Evolutionary conservation across 805 yeast species (phyloP).

Genomic region (Saturnispora gosingensis): DNA sequence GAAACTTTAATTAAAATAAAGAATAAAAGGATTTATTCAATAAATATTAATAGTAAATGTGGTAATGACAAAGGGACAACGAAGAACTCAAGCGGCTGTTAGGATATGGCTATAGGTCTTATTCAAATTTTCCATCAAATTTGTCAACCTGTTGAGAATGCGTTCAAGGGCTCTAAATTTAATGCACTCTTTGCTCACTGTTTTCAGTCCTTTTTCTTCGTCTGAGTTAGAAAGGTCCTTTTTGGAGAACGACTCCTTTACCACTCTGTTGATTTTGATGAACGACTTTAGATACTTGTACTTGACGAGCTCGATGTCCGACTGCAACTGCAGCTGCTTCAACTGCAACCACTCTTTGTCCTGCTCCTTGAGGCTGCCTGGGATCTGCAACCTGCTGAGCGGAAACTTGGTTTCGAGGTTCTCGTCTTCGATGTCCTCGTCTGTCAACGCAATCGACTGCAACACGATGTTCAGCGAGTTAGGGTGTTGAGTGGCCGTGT

Average conservation of each 20-base stretch:
- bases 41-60: neutral
- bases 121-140: slow-evolving; percentile 16
- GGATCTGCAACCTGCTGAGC: slow-evolving; percentile 5
- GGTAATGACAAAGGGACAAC: no score
- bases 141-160: slow-evolving; percentile 12
- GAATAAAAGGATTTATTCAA: neutral
- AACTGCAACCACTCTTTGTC: slow-evolving; percentile 14
- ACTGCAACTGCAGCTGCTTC: slow-evolving; percentile 20
- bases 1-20: neutral
- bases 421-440: slow-evolving; percentile 7
- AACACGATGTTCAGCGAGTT: slow-evolving; percentile 5
- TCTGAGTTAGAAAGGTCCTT: slow-evolving; percentile 17
- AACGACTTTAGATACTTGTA: slow-evolving; percentile 22
- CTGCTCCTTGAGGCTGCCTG: neutral
- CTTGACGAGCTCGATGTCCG: slow-evolving; percentile 22
- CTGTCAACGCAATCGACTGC: slow-evolving; percentile 6
- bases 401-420: neutral
- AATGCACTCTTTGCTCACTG: slow-evolving; percentile 18
- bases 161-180: slow-evolving; percentile 20
- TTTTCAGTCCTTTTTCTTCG: slow-evolving; percentile 20
- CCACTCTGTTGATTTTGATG: slow-evolving; percentile 19
- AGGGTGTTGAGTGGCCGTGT: neutral
- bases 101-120: neutral
- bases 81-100: neutral
- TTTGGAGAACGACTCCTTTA: slow-evolving; percentile 21